These are phyloP conservation scores for Aspergillus tamarii DNA, from an alignment of 2,329 filamentous ascomycete genomes.

Conservation along the genomic window DNA sequence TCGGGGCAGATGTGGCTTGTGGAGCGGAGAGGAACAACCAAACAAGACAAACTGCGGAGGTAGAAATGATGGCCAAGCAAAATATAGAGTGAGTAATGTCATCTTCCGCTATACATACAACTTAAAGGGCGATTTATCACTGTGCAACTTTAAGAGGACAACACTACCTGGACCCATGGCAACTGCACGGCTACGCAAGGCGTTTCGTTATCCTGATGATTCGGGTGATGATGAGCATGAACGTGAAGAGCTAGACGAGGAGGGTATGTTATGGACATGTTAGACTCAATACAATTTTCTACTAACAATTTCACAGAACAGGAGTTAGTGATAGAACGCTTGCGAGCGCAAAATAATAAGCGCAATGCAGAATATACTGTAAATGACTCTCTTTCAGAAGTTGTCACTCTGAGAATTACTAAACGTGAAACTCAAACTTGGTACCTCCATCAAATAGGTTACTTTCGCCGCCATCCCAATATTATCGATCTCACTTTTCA, in stretches of 20 bases:
- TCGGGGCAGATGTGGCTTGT: neutral
- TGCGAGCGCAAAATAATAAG: slow-evolving; percentile 41
- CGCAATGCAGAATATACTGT: slow-evolving; percentile 47
- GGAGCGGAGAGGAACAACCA: slow-evolving; percentile 8
- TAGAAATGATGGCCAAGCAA: neutral
- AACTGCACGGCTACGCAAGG: slow-evolving; percentile 69
- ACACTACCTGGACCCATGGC: slow-evolving; percentile 43
- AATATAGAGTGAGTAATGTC: neutral
- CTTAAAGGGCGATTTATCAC: neutral
- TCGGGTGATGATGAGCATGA: slow-evolving; percentile 57
- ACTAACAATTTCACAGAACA: slow-evolving; percentile 37
- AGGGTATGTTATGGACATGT: slow-evolving; percentile 57
- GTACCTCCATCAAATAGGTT: slow-evolving; percentile 21
- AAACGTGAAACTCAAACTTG: neutral
- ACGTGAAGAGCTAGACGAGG: slow-evolving; percentile 71
- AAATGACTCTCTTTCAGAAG: slow-evolving; percentile 17
- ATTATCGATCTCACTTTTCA: slow-evolving; percentile 33
- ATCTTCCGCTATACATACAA: neutral
- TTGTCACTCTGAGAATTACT: neutral
- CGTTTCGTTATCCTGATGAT: slow-evolving; percentile 74
- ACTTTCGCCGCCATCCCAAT: slow-evolving; percentile 44
- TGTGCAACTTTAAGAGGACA: neutral
- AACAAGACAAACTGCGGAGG: slow-evolving; percentile 24
- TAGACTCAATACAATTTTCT: slow-evolving; percentile 5
- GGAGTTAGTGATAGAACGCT: slow-evolving; percentile 42